Conservation (phyloP, 2,329 filamentous ascomycete species). For the Beauveria sp. region DNA sequence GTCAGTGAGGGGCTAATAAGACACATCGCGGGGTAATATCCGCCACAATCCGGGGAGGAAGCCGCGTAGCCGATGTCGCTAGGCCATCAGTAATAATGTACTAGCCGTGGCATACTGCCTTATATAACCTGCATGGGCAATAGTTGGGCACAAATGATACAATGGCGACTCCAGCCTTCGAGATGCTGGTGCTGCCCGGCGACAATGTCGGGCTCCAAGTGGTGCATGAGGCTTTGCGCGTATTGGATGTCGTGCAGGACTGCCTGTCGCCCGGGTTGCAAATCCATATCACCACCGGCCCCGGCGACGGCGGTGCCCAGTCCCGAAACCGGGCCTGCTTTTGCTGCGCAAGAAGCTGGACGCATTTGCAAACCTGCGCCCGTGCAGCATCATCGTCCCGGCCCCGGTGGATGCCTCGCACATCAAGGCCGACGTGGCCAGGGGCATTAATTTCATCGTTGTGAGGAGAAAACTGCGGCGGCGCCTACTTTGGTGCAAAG, state of each 20-base stretch:
- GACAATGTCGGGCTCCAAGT: constrained; percentile 42
- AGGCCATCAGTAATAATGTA: neutral
- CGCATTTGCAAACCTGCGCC: constrained; percentile 43
- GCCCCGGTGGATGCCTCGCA: constrained; percentile 33
- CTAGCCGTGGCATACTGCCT: neutral
- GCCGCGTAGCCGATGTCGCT: neutral
- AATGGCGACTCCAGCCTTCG: constrained; percentile 11
- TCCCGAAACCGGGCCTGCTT: constrained; percentile 35
- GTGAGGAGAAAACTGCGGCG: constrained; percentile 40
- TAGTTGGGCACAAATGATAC: neutral
- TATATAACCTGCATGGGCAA: neutral
- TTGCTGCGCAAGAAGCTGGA: constrained; percentile 32
- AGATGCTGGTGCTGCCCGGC: constrained; percentile 36
- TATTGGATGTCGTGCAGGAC: constrained; percentile 33
- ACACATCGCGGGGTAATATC: constrained; percentile 13
- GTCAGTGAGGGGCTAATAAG: neutral
- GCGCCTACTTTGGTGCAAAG: constrained; percentile 42
- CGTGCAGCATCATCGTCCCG: constrained; percentile 37
- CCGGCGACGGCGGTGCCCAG: constrained; percentile 33
- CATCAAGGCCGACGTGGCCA: constrained; percentile 35
- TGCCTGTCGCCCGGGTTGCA: constrained; percentile 20
- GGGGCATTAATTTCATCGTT: constrained; percentile 39
- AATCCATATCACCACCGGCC: constrained; percentile 25
- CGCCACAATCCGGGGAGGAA: neutral
- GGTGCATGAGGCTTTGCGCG: constrained; percentile 36